phyloP scores from a whole-genome alignment of 1,284 basidiomycete genomes.

The Naganishia albida region DNA sequence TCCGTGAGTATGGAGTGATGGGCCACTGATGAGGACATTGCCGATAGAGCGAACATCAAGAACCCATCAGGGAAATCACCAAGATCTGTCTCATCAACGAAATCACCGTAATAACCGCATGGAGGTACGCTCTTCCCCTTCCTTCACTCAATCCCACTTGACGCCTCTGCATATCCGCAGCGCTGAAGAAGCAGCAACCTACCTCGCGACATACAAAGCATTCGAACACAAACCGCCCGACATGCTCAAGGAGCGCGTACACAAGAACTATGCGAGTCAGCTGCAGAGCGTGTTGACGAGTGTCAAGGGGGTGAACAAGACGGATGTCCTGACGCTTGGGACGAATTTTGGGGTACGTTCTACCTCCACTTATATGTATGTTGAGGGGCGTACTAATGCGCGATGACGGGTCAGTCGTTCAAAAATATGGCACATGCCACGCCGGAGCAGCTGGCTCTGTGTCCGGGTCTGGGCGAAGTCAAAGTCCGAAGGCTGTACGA shows the following conservation, averaged over 20 bases:
- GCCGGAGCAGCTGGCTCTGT: conserved; percentile 71
- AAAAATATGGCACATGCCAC: conserved; percentile 72
- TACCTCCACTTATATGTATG: not conserved
- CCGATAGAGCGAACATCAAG: conserved; percentile 79
- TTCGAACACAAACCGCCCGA: conserved; percentile 93
- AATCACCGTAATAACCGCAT: conserved; percentile 87
- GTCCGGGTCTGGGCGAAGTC: conserved; percentile 91
- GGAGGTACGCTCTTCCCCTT: conserved; percentile 67
- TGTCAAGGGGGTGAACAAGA: conserved; percentile 94
- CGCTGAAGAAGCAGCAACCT: conserved; percentile 85
- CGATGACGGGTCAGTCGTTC: conserved; percentile 67
- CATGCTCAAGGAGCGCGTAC: conserved; percentile 87
- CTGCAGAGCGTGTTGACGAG: conserved; percentile 83
- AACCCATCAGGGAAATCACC: conserved; percentile 86
- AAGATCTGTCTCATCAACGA: conserved; percentile 91
- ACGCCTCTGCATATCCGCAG: conserved; percentile 57
- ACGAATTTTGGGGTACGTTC: conserved; percentile 79
- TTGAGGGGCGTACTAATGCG: not conserved
- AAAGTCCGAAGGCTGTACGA: conserved; percentile 72
- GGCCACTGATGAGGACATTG: not conserved
- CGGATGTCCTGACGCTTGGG: conserved; percentile 90
- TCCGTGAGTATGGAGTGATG: not conserved
- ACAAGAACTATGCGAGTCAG: conserved; percentile 81
- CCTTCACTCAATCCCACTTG: not conserved
- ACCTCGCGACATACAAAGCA: conserved; percentile 86